phyloP scores from a whole-genome alignment of 83 land plant species.

The Diphasiastrum complanatum region DNA sequence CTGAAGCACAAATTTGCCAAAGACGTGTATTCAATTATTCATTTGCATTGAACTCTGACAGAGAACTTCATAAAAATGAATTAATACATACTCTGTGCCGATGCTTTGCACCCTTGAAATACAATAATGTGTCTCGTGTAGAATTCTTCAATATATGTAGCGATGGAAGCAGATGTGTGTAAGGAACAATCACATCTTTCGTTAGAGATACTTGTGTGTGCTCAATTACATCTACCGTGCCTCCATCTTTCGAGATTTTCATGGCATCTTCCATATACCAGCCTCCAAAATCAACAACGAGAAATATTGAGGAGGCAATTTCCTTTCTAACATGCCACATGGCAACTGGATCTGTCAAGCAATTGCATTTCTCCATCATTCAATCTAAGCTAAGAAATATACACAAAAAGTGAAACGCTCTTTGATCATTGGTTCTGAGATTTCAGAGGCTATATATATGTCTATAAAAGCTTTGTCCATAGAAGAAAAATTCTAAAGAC shows the following conservation, averaged over 20 bases:
- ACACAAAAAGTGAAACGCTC: neutral
- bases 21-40: no score
- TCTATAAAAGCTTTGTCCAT: no score
- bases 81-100: conserved; percentile 62
- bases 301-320: conserved; percentile 59
- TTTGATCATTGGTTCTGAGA: no score
- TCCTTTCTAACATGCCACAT: conserved; percentile 82
- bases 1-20: neutral
- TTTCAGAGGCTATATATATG: neutral
- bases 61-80: neutral
- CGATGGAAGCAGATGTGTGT: conserved; percentile 77
- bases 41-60: neutral
- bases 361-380: conserved; percentile 43
- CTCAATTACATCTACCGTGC: conserved; percentile 38
- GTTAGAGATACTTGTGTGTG: conserved; percentile 78
- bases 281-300: conserved; percentile 87
- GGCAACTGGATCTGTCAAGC: conserved; percentile 87
- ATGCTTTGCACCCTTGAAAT: conserved; percentile 82
- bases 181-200: conserved; percentile 82
- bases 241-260: conserved; percentile 18
- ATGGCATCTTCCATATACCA: conserved; percentile 70
- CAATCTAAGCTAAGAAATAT: conserved; percentile 18
- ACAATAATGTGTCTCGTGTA: conserved; percentile 45
- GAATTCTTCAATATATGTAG: conserved; percentile 42
- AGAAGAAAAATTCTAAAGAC: neutral